These are phyloP conservation scores for Russula sp. DNA, from an alignment of 768 basidiomycete species.

Conservation along the genomic window DNA sequence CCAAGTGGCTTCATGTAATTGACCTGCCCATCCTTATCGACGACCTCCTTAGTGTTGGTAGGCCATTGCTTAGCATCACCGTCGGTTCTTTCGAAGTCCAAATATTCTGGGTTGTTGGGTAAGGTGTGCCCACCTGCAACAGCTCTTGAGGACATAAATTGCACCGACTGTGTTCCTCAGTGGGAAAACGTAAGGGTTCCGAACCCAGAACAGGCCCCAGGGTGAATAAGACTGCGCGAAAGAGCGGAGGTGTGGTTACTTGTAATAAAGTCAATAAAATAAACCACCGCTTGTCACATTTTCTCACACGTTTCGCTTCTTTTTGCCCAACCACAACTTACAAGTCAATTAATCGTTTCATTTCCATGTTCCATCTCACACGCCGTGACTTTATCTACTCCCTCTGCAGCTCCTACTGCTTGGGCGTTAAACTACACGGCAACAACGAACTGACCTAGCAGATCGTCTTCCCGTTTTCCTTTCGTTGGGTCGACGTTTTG, in stretches of 20 bases:
- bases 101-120: conserved; percentile 45
- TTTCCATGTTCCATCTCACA: not conserved
- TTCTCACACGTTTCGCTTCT: not conserved
- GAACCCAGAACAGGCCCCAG: not conserved
- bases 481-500: conserved; percentile 42
- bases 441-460: conserved; percentile 42
- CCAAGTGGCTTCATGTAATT: conserved; percentile 59
- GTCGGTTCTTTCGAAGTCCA: conserved; percentile 58
- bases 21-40: conserved; percentile 56
- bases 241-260: not conserved
- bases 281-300: not conserved
- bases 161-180: not conserved
- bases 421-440: conserved; percentile 68
- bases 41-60: conserved; percentile 40
- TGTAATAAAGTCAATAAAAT: no score
- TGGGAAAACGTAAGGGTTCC: not conserved
- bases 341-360: not conserved
- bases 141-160: conserved; percentile 17
- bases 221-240: conserved; percentile 4
- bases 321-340: not conserved
- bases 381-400: conserved; percentile 57
- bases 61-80: conserved; percentile 52
- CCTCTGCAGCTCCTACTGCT: conserved; percentile 40
- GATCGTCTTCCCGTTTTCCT: conserved; percentile 45
- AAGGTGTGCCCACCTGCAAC: conserved; percentile 26